Evolutionary conservation across 495 filamentous ascomycete genomes (phyloP), one percentile per base, ranked within the genome.

Genomic region (Penicillium malachiteum): DNA sequence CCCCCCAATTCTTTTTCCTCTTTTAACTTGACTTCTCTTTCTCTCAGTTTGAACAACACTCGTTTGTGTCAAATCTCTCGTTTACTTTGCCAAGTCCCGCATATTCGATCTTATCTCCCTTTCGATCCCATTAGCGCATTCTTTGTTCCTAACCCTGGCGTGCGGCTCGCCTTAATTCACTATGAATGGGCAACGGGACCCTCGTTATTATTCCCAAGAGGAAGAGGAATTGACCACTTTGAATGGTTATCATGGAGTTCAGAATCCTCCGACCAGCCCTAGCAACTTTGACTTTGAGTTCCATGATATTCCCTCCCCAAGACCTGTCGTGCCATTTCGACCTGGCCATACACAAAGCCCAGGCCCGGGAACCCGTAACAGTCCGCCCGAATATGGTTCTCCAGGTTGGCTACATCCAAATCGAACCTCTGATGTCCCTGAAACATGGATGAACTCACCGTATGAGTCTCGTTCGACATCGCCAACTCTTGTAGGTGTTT

Each of bases 161-260:
- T 13, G 17, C 40, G 33, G 42, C 38, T 54, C 51, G 16, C 32
- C 56, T 5, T 13, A 9, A 37, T 10, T 37, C 46, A 63, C 16
- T 7, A 66, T 66, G 63, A 62, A 50, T 50, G 59, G 64, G 18
- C 32, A 39, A 11, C 34, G 34, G 16, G 41, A 32, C 46, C 31
- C n/a, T 38, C 46, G 16, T 17, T 49, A 49, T 49, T 49, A 49
- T 49, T 31, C 31, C 12, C 44, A 53, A 16, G 58, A 67, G 4
- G 58, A 67, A 26, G 68, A 71, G 14, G 68, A 71, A 49, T 63
- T 65, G 57, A 57, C 66, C 31, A 67, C 69, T 38, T 55, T 71
- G 40, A 54, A 46, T 42, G 55, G 57, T 32, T 56, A 54, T 40
- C 58, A 52, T 13, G 50, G 44, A 12, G 43, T 46, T 5, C 12